Base-by-base conservation (phyloP, 2,329 filamentous ascomycete genomes). In the Fusarium sp. region DNA sequence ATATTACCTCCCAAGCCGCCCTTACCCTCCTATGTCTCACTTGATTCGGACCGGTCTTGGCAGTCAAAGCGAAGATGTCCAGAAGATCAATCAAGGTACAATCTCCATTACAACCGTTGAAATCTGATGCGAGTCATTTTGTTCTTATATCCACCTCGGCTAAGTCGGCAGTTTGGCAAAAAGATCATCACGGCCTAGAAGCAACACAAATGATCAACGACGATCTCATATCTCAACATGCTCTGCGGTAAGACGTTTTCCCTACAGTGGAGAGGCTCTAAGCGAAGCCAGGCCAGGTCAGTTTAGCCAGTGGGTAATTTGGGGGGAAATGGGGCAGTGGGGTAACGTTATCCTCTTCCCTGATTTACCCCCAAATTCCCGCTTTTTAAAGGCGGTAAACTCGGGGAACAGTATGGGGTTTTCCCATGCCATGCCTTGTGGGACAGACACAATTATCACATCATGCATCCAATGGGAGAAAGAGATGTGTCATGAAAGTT, bases 231-330 rank as follows among this genome's bases (percentile, higher is more conserved):
- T 52, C 49, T 41, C 22, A 22, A 25, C 11, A 4, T 18, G 4
- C 22, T 52, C 32, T 15, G 32, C 24, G 49, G 24, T 41, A 52
- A 41, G 49, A 52, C 32, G 18, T 27, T 41, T 18, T 38, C 10
- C 11, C 34, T 38, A 38, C 34, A n/a, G 18, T 38, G 34, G 34
- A 38, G 10, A 38, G 34, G 34, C 3, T 13, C 18, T 29, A 52
- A 52, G 49, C 32, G 49, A 41, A 41, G 49, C 40, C 16, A 38
- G 32, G 18, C 47, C 30, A 51, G 47, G 49, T 27, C 49, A 40
- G 18, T 52, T 52, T 52, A 52, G 49, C 49, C 49, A 52, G 49
- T 41, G 49, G 49, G 30, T 52, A 52, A 52, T 52, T 52, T 12
- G 13, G 47, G 32, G 22, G 47, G 47, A 52, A 18, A 16, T 52